Conservation (phyloP, 176 grass and related monocot genomes). For the Pontederia crassipes region DNA sequence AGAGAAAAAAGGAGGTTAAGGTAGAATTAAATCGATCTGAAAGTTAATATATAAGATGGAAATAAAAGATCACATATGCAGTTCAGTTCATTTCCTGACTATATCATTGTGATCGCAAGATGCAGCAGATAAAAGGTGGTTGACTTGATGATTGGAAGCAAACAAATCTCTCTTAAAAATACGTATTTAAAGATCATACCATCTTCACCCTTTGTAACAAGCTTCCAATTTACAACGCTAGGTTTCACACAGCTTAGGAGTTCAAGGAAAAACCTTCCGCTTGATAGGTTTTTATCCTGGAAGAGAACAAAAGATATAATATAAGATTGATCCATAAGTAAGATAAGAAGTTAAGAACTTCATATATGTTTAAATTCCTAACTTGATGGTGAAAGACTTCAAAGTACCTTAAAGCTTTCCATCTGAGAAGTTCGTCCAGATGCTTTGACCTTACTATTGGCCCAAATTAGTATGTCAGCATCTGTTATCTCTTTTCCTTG, state of each 20-base stretch:
- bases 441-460: constrained; percentile 80
- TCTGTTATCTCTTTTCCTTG: constrained; percentile 88
- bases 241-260: constrained; percentile 85
- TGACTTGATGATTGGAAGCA: neutral
- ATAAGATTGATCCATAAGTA: too few species aligned
- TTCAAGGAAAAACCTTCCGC: constrained; percentile 81
- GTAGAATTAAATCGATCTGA: too few species aligned
- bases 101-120: too few species aligned
- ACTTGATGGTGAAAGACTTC: neutral
- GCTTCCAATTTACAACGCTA: constrained; percentile 88
- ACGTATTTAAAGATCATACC: constrained; percentile 30
- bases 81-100: too few species aligned
- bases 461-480: constrained; percentile 82
- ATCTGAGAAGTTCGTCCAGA: constrained; percentile 75
- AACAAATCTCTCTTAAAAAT: constrained; percentile 2
- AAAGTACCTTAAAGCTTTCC: constrained; percentile 83
- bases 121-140: neutral
- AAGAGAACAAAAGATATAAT: constrained; percentile 10
- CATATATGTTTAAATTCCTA: neutral
- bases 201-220: constrained; percentile 84
- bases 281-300: constrained; percentile 88
- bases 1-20: neutral
- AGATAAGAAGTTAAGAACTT: neutral
- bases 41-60: too few species aligned
- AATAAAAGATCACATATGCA: too few species aligned